Evolutionary conservation across 257 asterid species (phyloP).

Genomic region (Salvia splendens): DNA sequence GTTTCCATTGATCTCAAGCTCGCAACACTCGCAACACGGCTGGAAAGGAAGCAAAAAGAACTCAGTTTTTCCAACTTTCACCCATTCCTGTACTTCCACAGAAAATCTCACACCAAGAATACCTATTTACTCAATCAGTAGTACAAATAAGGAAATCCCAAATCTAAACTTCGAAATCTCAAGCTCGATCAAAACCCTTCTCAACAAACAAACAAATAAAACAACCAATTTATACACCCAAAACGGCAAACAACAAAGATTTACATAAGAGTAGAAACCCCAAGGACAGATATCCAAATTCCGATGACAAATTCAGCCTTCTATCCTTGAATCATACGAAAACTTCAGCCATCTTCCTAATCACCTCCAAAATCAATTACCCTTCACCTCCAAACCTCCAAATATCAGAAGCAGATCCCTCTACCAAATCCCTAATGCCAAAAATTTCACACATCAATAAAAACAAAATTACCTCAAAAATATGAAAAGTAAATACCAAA

Average conservation of each 20-base stretch:
- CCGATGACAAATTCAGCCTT: conserved; percentile 21
- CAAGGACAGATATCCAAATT: background rate
- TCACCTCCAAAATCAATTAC: conserved; percentile 36
- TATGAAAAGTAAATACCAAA: conserved; percentile 2
- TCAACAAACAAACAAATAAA: background rate
- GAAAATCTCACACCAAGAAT: conserved; percentile 31
- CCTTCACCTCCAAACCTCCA: conserved; percentile 41
- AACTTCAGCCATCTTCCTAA: conserved; percentile 25
- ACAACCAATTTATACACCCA: conserved; percentile 1
- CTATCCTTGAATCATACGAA: conserved; percentile 28
- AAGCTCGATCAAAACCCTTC: conserved; percentile 30
- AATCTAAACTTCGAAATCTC: conserved; percentile 21
- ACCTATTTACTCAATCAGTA: conserved; percentile 22
- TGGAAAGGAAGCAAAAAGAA: conserved; percentile 12
- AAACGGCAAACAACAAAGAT: conserved; percentile 14
- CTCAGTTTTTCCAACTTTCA: conserved; percentile 42
- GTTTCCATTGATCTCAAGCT: conserved; percentile 40
- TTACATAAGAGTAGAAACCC: conserved; percentile 21
- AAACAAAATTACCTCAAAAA: conserved; percentile 21
- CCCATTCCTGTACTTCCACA: conserved; percentile 35
- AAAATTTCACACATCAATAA: conserved; percentile 26
- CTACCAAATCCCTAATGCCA: conserved; percentile 42
- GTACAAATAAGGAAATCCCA: conserved; percentile 12
- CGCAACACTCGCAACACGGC: conserved; percentile 18
- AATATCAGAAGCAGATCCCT: conserved; percentile 36